Base-by-base conservation (phyloP, 1,139 yeast genomes). In the Hanseniaspora uvarum region DNA sequence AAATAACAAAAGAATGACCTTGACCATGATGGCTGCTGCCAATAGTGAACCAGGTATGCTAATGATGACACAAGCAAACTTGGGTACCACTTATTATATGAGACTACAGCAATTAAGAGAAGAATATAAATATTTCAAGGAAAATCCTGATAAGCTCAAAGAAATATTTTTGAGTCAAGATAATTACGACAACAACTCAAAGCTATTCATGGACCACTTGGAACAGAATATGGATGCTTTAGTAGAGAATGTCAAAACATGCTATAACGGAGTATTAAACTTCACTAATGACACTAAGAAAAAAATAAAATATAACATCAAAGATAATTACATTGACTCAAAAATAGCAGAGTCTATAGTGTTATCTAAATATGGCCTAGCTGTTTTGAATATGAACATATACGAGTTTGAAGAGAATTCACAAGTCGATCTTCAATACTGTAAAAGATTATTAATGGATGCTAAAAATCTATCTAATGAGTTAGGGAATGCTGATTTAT, bases 351-450 rank as follows among this genome's bases (percentile, higher is more conserved):
- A 86, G 59, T 80, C 85, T 2, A 79, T 83, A 33, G 95, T 95
- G 0, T 71, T 87, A 62, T 80, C 95, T 0, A 80, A 87, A 0
- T 89, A 86, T 63, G 94, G 95, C 0, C 71, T 86, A 41, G 97
- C 96, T 0, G 94, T 88, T 5, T 75, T 86, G 16, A 75, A 79
- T 50, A 68, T 85, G 19, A 88, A 86, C 62, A 62, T 72, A 39
- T 48, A 36, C 14, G 44, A 39, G 31, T 75, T 79, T 1, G 70
- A 81, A 23, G 72, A 74, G 56, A 74, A 54, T 2, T 37, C 57
- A 1, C n/a, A 34, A 16, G 53, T 45, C n/a, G 47, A 53, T 18
- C 36, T 53, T 2, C 61, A 73, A 24, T 71, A 74, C 58, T 88
- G 95, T 0, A 80, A 78, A 59, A 72, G 80, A 37, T 69, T 78